Conservation (phyloP, 805 yeast genomes). For the Candida railenensis region DNA sequence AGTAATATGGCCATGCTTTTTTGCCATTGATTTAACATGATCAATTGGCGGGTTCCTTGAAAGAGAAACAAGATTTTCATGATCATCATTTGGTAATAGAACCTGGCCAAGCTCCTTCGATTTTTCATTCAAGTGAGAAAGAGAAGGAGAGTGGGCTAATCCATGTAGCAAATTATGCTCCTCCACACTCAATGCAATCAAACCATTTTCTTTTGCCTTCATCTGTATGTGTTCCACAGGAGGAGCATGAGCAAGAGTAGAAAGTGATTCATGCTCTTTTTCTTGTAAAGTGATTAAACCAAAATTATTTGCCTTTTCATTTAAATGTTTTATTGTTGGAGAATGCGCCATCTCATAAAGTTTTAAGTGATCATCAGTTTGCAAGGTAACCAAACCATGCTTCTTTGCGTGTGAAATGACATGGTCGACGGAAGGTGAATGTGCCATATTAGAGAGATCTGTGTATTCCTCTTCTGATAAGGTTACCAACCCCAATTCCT, state of each 20-base stretch:
- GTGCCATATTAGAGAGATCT: constrained; percentile 5
- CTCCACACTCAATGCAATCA: constrained; percentile 10
- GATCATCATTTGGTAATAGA: constrained; percentile 15
- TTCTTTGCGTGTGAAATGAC: constrained; percentile 13
- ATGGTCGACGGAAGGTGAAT: constrained; percentile 18
- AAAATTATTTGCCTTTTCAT: constrained; percentile 17
- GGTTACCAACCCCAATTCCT: constrained; percentile 13
- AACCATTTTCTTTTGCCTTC: constrained; percentile 17
- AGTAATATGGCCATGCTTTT: constrained; percentile 8
- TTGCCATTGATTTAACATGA: neutral
- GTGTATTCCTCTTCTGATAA: constrained; percentile 11
- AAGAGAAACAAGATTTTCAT: constrained; percentile 9
- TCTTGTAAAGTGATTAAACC: constrained; percentile 12
- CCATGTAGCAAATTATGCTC: constrained; percentile 4
- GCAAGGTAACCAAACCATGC: constrained; percentile 11
- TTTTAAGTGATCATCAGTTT: constrained; percentile 9
- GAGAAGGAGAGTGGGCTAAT: constrained; percentile 1
- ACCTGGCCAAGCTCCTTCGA: constrained; percentile 23
- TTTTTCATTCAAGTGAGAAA: neutral
- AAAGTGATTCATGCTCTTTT: constrained; percentile 6
- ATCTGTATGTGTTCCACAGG: constrained; percentile 18
- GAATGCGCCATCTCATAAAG: constrained; percentile 7
- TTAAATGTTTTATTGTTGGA: constrained; percentile 23
- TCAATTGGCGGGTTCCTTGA: neutral
- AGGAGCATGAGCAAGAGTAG: constrained; percentile 22